Evolutionary conservation across 1,284 basidiomycete genomes (phyloP), one percentile per base, ranked within the genome.

Genomic region (Agaricales sp.): DNA sequence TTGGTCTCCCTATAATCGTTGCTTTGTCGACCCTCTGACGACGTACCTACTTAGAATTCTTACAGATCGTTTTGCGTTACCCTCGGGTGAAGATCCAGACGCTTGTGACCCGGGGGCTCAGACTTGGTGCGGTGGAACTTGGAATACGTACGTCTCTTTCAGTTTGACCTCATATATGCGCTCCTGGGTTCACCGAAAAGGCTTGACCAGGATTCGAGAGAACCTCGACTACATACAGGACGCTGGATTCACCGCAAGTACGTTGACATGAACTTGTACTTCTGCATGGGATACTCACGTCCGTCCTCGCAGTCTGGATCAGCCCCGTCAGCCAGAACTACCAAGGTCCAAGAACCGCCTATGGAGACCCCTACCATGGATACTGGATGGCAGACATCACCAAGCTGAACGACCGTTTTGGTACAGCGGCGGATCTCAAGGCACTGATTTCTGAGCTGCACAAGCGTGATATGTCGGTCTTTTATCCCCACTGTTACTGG

Each of bases 181-280:
- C 46, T 6, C 23, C 22, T 45, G n/a, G n/a, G n/a, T n/a, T n/a
- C n/a, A n/a, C n/a, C n/a, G n/a, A n/a, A n/a, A n/a, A n/a, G n/a
- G n/a, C n/a, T n/a, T 51, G 8, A 18, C 6, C 47, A 81, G 80
- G 2, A 79, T 87, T 57, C 75, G 74, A 50, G 71, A 77, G 55
- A 86, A 87, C 61, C 69, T 90, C 44, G 83, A 88, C 62, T 89
- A 89, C 62, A 80, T 89, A 51, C 79, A 87, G 55, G 68, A 75
- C 55, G 82, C 85, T 63, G 87, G 86, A 4, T 85, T 87, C 60
- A 85, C 85, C 46, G 83, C 85, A 55, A 75, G 71, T 87, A 62
- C 63, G 78, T 74, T 46, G 46, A 38, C 50, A 41, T 44, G 26
- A 43, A 20, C 41, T 48, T 49, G 49, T 35, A 12, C 16, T 43